phyloP scores from a whole-genome alignment of 805 yeast species.

The Schwanniomyces polymorphus region DNA sequence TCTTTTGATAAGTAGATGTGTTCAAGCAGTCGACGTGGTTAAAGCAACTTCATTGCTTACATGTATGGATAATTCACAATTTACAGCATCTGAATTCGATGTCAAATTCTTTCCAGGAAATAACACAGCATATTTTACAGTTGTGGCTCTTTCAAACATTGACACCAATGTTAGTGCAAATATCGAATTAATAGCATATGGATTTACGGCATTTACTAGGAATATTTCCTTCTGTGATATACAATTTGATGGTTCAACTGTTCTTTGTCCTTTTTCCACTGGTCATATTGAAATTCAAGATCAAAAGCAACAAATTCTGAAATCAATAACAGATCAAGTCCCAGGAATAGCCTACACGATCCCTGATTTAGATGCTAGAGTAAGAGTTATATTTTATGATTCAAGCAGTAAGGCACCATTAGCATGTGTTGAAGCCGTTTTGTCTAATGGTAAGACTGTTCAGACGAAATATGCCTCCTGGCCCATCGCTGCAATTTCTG shows the following conservation, averaged over 20 bases:
- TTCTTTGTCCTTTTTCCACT: slow-evolving; percentile 75
- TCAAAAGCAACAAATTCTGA: slow-evolving; percentile 46
- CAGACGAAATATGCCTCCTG: slow-evolving; percentile 90
- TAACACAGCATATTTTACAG: slow-evolving; percentile 59
- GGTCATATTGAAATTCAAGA: slow-evolving; percentile 75
- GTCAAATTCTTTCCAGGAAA: slow-evolving; percentile 71
- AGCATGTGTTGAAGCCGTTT: slow-evolving; percentile 90
- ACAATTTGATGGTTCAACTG: slow-evolving; percentile 32
- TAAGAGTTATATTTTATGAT: slow-evolving; percentile 65
- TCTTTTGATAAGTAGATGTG: slow-evolving; percentile 8
- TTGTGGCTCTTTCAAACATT: slow-evolving; percentile 78
- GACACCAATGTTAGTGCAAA: slow-evolving; percentile 69
- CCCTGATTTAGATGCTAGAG: slow-evolving; percentile 94
- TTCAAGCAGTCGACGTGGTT: slow-evolving; percentile 26
- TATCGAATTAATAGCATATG: slow-evolving; percentile 73
- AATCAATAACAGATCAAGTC: slow-evolving; percentile 47
- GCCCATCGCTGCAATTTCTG: slow-evolving; percentile 93
- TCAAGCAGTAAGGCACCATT: slow-evolving; percentile 49
- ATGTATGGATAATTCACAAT: slow-evolving; percentile 87
- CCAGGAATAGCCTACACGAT: slow-evolving; percentile 87
- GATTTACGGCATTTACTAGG: slow-evolving; percentile 60
- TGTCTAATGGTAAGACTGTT: slow-evolving; percentile 89
- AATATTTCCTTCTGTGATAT: slow-evolving; percentile 66
- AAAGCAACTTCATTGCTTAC: slow-evolving; percentile 74
- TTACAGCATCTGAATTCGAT: slow-evolving; percentile 81